Evolutionary conservation across 352 stramenopile species (phyloP).

Genomic region (Phytophthora quininea): DNA sequence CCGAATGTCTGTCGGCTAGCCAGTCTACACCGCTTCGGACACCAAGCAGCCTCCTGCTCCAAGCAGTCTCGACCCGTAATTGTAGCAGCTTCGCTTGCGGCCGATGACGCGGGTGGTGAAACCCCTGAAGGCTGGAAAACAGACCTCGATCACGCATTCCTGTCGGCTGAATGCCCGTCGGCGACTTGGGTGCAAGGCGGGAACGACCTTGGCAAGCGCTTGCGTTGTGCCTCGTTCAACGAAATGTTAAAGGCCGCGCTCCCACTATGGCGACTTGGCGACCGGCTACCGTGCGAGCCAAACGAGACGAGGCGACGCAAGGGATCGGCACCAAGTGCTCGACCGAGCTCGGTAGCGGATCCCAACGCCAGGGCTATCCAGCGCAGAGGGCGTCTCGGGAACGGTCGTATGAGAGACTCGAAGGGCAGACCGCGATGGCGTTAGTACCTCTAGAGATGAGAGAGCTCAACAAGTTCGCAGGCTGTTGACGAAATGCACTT

Average conservation of each 20-base stretch:
- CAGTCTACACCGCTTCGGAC: too few species aligned
- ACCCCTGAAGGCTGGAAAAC: background rate
- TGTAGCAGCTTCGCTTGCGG: too few species aligned
- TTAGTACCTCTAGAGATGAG: background rate
- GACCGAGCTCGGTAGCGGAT: background rate
- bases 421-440: background rate
- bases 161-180: too few species aligned
- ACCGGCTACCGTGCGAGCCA: background rate
- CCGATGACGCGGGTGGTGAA: too few species aligned
- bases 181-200: too few species aligned
- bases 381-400: background rate
- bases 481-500: slow-evolving; percentile 1
- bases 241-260: background rate
- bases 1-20: background rate
- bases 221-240: background rate
- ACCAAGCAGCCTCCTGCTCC: too few species aligned
- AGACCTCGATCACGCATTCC: background rate
- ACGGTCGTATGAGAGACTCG: background rate
- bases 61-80: too few species aligned
- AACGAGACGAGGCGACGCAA: slow-evolving; percentile 1
- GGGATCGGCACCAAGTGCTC: background rate
- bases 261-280: background rate
- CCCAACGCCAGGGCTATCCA: background rate
- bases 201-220: background rate
- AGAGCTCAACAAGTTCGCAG: too few species aligned